Conservation (phyloP, 192 early-diverging fungal genomes). For the Coemansia aciculifera region DNA sequence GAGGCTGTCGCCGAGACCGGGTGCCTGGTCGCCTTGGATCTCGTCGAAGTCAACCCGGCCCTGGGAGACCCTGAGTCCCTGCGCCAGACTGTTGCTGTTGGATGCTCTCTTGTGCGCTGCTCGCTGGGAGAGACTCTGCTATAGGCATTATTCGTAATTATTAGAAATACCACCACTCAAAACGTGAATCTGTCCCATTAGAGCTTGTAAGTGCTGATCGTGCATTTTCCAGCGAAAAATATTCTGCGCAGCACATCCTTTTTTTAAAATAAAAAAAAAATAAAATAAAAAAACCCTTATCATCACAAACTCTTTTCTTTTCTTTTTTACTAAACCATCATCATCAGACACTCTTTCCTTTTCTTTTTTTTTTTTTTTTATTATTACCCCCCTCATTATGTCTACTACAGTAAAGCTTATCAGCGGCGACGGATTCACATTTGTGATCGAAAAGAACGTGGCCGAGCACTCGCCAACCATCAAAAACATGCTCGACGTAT, state of each 20-base stretch:
- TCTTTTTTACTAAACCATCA: no score
- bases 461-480: conserved; percentile 93
- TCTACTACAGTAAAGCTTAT: conserved; percentile 57
- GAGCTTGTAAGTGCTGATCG: no score
- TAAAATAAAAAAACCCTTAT: no score
- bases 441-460: conserved; percentile 81
- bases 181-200: not conserved
- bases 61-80: conserved; percentile 75
- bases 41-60: conserved; percentile 93
- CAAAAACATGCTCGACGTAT: conserved; percentile 89
- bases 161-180: not conserved
- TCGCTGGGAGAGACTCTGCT: conserved; percentile 83
- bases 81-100: conserved; percentile 84
- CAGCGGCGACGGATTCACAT: conserved; percentile 87
- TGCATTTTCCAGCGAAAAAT: no score
- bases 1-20: conserved; percentile 89
- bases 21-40: conserved; percentile 82
- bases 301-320: no score
- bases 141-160: conserved; percentile 26
- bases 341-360: not conserved
- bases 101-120: conserved; percentile 84
- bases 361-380: not conserved
- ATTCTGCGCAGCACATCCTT: no score
- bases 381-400: not conserved
- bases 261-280: no score